These are phyloP conservation scores for Ulota crispa DNA, from an alignment of 225 moss, liverwort and hornwort genomes.

Conservation along the genomic window DNA sequence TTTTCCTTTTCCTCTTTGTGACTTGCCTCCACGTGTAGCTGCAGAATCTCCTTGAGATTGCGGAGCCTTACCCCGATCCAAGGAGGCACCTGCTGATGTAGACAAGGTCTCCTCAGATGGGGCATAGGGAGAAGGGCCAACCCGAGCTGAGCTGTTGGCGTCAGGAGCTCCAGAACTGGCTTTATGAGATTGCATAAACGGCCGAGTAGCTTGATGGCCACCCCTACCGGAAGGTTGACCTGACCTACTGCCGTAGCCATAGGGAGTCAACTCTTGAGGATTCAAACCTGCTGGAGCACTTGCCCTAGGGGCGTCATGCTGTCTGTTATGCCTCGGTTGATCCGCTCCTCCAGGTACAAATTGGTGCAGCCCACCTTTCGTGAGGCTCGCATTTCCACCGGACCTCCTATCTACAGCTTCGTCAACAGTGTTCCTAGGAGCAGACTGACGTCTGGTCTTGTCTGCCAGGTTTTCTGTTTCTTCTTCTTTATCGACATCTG, in stretches of 20 bases:
- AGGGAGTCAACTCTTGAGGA: constrained; percentile 17
- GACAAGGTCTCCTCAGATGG: constrained; percentile 26
- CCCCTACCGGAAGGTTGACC: constrained; percentile 39
- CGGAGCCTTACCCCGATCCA: constrained; percentile 29
- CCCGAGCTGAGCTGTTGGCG: constrained; percentile 26
- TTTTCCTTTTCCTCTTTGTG: constrained; percentile 75
- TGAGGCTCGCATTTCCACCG: constrained; percentile 34
- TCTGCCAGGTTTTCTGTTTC: constrained; percentile 83
- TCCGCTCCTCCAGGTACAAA: constrained; percentile 23
- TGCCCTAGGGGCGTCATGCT: constrained; percentile 17
- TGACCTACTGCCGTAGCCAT: constrained; percentile 21
- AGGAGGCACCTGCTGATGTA: constrained; percentile 25
- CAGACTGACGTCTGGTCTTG: constrained; percentile 41
- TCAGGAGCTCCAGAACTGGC: constrained; percentile 31
- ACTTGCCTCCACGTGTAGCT: constrained; percentile 50
- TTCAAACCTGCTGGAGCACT: constrained; percentile 19
- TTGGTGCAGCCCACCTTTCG: constrained; percentile 30
- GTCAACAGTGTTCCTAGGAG: constrained; percentile 21
- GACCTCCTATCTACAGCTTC: constrained; percentile 26
- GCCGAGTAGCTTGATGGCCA: constrained; percentile 32
- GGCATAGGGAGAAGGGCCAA: constrained; percentile 21
- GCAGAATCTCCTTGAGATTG: constrained; percentile 30
- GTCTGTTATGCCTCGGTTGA: constrained; percentile 27
- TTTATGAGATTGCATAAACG: constrained; percentile 25
- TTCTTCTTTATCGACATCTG: constrained; percentile 79